Evolutionary conservation across 306 rosid species (phyloP), one percentile per base, ranked within the genome.

Genomic region (Trichosanthes truncata): DNA sequence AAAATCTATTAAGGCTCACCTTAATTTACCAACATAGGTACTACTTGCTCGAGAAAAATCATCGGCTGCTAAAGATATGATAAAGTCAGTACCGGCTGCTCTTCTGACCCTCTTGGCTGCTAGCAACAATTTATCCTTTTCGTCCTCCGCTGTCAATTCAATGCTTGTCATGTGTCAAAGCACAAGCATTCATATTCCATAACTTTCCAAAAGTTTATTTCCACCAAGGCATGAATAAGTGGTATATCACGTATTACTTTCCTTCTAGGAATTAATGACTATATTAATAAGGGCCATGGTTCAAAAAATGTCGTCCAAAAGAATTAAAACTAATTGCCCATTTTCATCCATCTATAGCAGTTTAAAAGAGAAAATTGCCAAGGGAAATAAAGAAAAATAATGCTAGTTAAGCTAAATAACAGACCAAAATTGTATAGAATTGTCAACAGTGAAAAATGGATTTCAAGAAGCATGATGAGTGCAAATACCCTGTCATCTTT

Each of bases 21-120:
- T 92, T 78, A 94, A 77, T 89, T 92, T 91, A 41, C 96, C 97
- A 67, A 89, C 83, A 76, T 90, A 89, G 26, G 89, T 74, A 81
- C 76, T 83, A 88, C 97, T 88, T 81, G 91, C 86, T 72, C 93
- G 86, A 76, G 90, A 90, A 78, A 91, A 92, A 72, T 88, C 92
- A 84, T 89, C 90, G 38, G 87, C 81, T 77, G 84, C 93, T 86
- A 91, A 89, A 79, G 95, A 92, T 87, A 88, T 79, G 69, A 88
- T 62, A 36, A 89, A 94, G 83, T 89, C 92, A 15, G 90, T 89
- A 85, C 90, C 87, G 21, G 92, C 91, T 84, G 97, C 91, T 90
- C 93, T 86, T 84, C 94, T 89, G 63, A 89, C 78, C 91, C 83
- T 94, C 87, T 89, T 94, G 80, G 98, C 98, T 78, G 93, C 96